Percentiles rank a stretch among this genome's conserved stretches.
These are phyloP conservation scores for Penicillium cataractarum DNA, from an alignment of 495 filamentous ascomycete genomes.

Conservation along the genomic window DNA sequence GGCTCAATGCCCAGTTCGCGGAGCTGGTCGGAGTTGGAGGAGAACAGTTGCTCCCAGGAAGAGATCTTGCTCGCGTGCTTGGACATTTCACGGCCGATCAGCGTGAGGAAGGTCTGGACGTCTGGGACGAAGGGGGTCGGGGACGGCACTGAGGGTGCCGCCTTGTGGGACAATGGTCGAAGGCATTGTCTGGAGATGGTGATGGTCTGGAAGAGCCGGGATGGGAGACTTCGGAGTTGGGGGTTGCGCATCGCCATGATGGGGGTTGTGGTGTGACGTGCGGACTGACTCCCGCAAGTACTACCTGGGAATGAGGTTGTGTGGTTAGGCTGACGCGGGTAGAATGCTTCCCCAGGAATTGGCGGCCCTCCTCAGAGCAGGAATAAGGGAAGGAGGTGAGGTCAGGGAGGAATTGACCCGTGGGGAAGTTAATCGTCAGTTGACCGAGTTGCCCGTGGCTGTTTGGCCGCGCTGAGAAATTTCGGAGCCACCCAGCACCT, in stretches of 20 bases:
- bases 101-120: conserved; percentile 82
- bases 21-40: conserved; percentile 73
- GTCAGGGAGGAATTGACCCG: conserved; percentile 1
- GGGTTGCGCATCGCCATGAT: conserved; percentile 43
- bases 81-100: conserved; percentile 86
- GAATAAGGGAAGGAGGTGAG: neutral
- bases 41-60: conserved; percentile 88
- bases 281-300: conserved; percentile 12
- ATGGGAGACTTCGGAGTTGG: conserved; percentile 32
- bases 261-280: conserved; percentile 1
- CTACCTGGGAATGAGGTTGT: neutral
- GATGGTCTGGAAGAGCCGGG: conserved; percentile 31
- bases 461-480: conserved; percentile 37
- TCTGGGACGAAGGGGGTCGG: conserved; percentile 88
- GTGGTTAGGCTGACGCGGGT: neutral
- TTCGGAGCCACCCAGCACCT: conserved; percentile 11
- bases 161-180: conserved; percentile 39
- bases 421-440: neutral
- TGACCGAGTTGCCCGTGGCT: conserved; percentile 10
- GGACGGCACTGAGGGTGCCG: conserved; percentile 55
- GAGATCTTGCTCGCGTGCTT: conserved; percentile 80
- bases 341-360: neutral
- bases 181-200: conserved; percentile 36
- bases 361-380: neutral
- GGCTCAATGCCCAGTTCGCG: conserved; percentile 84